These are phyloP conservation scores for Mycena haematopus DNA, from an alignment of 768 basidiomycete genomes.

Conservation along the genomic window DNA sequence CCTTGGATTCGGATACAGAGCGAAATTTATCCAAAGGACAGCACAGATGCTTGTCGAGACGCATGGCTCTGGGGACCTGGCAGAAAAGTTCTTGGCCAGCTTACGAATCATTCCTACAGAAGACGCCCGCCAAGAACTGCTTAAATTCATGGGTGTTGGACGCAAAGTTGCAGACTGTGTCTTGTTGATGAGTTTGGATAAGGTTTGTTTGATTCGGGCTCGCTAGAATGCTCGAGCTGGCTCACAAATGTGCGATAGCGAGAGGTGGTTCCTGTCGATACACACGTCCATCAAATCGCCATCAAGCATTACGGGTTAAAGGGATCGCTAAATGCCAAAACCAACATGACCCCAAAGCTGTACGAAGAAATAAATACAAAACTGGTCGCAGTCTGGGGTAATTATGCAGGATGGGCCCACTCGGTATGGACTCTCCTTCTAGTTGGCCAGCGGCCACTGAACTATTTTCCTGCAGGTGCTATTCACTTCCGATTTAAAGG, in stretches of 20 bases:
- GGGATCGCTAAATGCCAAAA: conserved; percentile 50
- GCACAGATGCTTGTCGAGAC: conserved; percentile 76
- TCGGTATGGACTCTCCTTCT: conserved; percentile 53
- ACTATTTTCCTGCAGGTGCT: conserved; percentile 56
- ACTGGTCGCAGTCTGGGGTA: conserved; percentile 75
- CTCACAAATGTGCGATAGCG: conserved; percentile 48
- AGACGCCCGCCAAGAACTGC: conserved; percentile 74
- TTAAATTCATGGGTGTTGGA: conserved; percentile 90
- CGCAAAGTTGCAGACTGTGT: conserved; percentile 97
- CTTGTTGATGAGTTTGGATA: conserved; percentile 90
- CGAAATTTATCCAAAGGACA: conserved; percentile 85
- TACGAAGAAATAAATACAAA: conserved; percentile 75
- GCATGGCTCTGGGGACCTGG: conserved; percentile 52
- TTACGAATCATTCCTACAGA: conserved; percentile 57
- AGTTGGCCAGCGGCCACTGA: neutral
- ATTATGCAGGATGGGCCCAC: conserved; percentile 91
- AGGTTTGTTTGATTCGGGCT: conserved; percentile 56
- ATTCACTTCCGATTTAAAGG: conserved; percentile 77
- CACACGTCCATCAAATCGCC: conserved; percentile 92
- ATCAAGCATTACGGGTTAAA: conserved; percentile 77
- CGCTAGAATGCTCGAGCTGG: neutral
- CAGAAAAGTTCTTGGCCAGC: conserved; percentile 66
- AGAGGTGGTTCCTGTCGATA: conserved; percentile 93
- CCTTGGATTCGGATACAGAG: conserved; percentile 96
- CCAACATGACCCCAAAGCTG: conserved; percentile 74